Base-by-base conservation (phyloP, 1,284 basidiomycete species). In the Papiliotrema flavescens region DNA sequence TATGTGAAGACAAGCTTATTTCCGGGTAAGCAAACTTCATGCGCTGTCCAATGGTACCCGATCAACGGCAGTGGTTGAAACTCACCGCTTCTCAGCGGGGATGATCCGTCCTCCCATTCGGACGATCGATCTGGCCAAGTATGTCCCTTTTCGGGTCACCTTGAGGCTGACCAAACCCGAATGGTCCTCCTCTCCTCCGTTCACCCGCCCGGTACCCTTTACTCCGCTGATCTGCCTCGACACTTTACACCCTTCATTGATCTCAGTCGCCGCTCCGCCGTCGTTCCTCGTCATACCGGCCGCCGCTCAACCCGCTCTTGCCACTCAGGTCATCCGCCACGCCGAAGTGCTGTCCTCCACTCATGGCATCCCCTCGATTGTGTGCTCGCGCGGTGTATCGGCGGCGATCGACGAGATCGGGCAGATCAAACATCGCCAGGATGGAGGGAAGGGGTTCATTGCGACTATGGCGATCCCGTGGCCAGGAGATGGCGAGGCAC, bases 181-280 rank as follows among this genome's bases (percentile, higher is more conserved):
- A 23, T 63, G 61, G 61, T 41, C 61, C 1, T 13, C 42, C 19
- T 32, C n/a, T 24, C 39, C 39, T 26, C 55, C 57, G 0, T 40
- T 47, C 49, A 19, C 40, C 41, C 51, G 62, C n/a, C 17, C 34
- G 14, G 37, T 62, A 23, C 4, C 15, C 7, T 36, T 61, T 44
- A 48, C 58, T 19, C 55, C 61, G n/a, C 32, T 56, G 22, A 61
- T 54, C 45, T 57, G 59, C 36, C 51, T 60, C 20, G 56, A 60
- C 52, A 46, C 54, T 5, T 50, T 58, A 36, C 59, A 59, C 34
- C 53, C 53, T 13, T 28, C 46, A n/a, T 37, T 56, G 9, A n/a
- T 60, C 20, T 22, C 43, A 4, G 24, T 37, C 3, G 24, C 24
- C 28, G 26, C 47, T 2, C 24, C 14, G 32, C 40, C 41, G 6